Conservation (phyloP, 371 early-diverging fungal genomes). For the Lichtheimia hyalospora region DNA sequence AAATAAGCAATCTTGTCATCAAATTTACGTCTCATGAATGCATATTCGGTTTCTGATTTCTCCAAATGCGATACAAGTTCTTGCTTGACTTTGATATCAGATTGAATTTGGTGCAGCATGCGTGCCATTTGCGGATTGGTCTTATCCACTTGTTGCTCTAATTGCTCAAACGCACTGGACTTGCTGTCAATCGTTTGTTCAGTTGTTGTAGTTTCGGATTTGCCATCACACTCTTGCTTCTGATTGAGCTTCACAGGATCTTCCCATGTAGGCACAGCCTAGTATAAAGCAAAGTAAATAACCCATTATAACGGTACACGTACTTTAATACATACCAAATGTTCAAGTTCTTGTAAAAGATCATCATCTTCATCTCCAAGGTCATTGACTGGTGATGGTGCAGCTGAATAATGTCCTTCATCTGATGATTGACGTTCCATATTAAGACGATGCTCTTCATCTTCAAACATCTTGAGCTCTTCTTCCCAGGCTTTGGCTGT, state of each 20-base stretch:
- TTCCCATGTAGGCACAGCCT: conserved; percentile 44
- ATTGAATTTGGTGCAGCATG: conserved; percentile 69
- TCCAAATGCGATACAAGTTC: conserved; percentile 57
- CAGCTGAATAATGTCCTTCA: conserved; percentile 41
- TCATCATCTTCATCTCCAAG: conserved; percentile 11
- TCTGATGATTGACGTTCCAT: conserved; percentile 30
- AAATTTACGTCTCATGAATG: conserved; percentile 66
- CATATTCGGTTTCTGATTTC: conserved; percentile 55
- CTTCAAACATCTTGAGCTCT: conserved; percentile 39
- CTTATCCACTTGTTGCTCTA: conserved; percentile 10
- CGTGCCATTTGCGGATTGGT: conserved; percentile 42
- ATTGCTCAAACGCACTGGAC: conserved; percentile 5
- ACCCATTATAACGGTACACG: neutral
- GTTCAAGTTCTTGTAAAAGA: conserved; percentile 37
- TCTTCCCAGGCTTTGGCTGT: conserved; percentile 46
- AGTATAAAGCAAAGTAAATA: neutral
- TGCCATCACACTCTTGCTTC: neutral
- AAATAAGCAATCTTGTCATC: conserved; percentile 66
- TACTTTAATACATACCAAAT: conserved; percentile 9
- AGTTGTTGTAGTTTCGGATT: conserved; percentile 3
- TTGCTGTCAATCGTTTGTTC: conserved; percentile 8
- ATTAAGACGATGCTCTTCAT: conserved; percentile 28
- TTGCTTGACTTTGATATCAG: conserved; percentile 70
- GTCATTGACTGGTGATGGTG: conserved; percentile 33
- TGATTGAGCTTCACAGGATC: conserved; percentile 15